phyloP scores from a whole-genome alignment of 495 filamentous ascomycete species.

The Lepraria neglecta region DNA sequence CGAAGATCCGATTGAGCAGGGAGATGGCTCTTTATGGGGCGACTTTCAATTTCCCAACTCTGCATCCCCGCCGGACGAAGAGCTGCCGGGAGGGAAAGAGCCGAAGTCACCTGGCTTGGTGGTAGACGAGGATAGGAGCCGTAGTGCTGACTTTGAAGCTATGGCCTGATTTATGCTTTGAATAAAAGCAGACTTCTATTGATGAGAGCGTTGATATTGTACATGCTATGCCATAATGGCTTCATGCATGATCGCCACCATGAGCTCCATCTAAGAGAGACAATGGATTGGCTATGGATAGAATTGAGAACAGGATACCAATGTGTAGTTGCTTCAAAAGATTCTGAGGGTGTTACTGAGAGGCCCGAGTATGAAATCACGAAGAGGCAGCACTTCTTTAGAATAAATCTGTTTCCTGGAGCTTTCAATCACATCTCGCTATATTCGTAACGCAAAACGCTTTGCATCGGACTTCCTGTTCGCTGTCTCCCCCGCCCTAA shows the following conservation, averaged over 20 bases:
- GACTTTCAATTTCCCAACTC: slow-evolving; percentile 20
- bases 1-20: slow-evolving; percentile 31
- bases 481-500: too few species aligned
- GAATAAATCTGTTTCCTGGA: too few species aligned
- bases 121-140: slow-evolving; percentile 9
- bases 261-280: background rate
- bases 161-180: background rate
- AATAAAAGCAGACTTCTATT: background rate
- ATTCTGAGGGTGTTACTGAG: too few species aligned
- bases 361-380: too few species aligned
- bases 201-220: background rate
- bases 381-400: too few species aligned
- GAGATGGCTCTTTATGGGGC: slow-evolving; percentile 18
- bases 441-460: too few species aligned
- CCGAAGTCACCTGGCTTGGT: slow-evolving; percentile 3
- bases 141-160: slow-evolving; percentile 12
- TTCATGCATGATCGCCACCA: background rate
- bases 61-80: slow-evolving; percentile 15
- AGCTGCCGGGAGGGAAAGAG: background rate
- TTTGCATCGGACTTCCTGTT: too few species aligned
- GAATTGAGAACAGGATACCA: background rate
- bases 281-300: slow-evolving; percentile 2
- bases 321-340: too few species aligned
- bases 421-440: too few species aligned
- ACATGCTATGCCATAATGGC: slow-evolving; percentile 4